These are phyloP conservation scores for Clonostachys sp. DNA, from an alignment of 2,329 filamentous ascomycete species.

Conservation along the genomic window DNA sequence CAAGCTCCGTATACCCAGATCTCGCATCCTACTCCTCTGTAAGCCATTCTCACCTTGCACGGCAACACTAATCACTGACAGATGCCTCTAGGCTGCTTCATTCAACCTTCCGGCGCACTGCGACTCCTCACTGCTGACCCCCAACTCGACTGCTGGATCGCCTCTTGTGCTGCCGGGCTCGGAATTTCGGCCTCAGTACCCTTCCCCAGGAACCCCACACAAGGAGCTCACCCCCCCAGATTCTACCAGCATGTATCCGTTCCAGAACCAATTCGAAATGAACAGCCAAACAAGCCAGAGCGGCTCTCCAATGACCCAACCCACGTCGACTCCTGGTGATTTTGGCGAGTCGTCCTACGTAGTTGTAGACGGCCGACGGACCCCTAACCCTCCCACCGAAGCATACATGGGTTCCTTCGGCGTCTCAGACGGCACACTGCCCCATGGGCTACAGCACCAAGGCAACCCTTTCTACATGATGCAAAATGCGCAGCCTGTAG, in stretches of 20 bases:
- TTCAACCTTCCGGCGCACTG: constrained; percentile 2
- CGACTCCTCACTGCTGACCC: constrained; percentile 4
- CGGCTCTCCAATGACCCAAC: constrained; percentile 33
- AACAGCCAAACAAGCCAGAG: constrained; percentile 29
- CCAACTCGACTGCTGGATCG: constrained; percentile 2
- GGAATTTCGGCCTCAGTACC: constrained; percentile 1
- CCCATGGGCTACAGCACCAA: too few species aligned
- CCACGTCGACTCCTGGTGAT: constrained; percentile 6
- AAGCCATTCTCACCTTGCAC: too few species aligned
- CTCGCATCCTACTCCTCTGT: too few species aligned
- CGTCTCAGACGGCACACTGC: neutral
- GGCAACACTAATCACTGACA: too few species aligned
- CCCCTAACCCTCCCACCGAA: neutral
- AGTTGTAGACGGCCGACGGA: neutral
- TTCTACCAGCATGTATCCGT: constrained; percentile 41
- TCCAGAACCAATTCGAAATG: constrained; percentile 29
- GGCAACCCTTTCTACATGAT: constrained; percentile 7
- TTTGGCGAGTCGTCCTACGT: neutral
- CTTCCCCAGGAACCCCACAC: neutral
- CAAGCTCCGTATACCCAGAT: too few species aligned
- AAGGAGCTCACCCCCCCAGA: neutral
- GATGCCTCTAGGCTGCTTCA: neutral
- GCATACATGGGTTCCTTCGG: neutral
- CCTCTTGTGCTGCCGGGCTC: constrained; percentile 1
- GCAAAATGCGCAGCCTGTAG: too few species aligned